These are phyloP conservation scores for Solanum phureja DNA, from an alignment of 257 asterid genomes.

Conservation along the genomic window DNA sequence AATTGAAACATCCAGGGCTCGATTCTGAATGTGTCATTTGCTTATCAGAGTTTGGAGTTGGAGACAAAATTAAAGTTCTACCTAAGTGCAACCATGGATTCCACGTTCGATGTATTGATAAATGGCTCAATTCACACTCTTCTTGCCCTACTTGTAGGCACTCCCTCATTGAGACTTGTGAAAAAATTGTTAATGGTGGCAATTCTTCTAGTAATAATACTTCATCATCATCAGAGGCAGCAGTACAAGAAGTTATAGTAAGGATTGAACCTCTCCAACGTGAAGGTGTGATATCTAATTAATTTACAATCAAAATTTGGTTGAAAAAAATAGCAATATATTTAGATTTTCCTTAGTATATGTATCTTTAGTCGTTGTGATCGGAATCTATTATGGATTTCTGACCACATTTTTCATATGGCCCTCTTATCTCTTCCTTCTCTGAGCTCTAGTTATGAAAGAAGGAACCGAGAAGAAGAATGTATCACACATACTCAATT, in stretches of 20 bases:
- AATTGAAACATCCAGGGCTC: background rate
- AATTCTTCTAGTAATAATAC: background rate
- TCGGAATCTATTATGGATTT: no score
- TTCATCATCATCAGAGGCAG: background rate
- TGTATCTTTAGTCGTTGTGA: background rate
- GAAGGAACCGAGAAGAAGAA: no score
- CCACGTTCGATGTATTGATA: background rate
- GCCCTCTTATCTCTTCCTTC: no score
- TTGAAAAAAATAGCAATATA: background rate
- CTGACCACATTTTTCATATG: no score
- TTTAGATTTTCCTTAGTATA: background rate
- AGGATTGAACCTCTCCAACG: background rate
- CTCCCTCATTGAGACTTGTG: background rate
- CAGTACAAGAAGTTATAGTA: background rate
- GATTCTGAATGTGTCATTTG: background rate
- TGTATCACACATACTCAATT: background rate
- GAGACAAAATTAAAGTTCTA: background rate
- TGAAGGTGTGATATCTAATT: background rate
- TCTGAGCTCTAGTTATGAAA: no score
- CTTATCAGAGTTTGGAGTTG: background rate
- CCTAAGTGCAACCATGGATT: background rate
- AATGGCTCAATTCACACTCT: background rate
- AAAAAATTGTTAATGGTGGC: background rate
- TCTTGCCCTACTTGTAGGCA: background rate
- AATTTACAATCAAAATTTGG: background rate